These are phyloP conservation scores for Neofusicoccum ribis DNA, from an alignment of 2,329 filamentous ascomycete genomes.

Conservation along the genomic window DNA sequence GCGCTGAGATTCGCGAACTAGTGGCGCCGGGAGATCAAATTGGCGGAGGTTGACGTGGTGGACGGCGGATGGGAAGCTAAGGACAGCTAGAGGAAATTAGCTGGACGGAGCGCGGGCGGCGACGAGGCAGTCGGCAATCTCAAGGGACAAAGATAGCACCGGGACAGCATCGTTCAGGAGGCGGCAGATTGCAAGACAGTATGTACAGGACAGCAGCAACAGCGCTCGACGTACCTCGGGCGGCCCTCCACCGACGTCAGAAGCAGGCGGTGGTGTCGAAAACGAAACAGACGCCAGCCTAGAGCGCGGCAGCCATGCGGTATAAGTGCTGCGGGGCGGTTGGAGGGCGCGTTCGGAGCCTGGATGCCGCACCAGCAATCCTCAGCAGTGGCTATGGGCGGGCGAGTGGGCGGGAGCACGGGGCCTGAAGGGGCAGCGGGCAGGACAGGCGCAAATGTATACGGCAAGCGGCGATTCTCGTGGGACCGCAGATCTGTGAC, in stretches of 20 bases:
- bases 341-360: background rate
- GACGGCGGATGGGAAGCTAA: conserved; percentile 22
- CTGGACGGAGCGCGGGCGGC: conserved; percentile 15
- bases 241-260: conserved; percentile 13
- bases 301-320: conserved; percentile 8
- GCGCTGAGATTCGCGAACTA: conserved; percentile 11
- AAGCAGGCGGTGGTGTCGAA: background rate
- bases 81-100: conserved; percentile 21
- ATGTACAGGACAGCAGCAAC: conserved; percentile 20
- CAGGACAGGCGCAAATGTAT: conserved; percentile 23
- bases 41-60: conserved; percentile 28
- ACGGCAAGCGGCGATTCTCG: conserved; percentile 27
- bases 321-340: background rate
- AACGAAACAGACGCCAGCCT: background rate
- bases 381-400: background rate
- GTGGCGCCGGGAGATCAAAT: conserved; percentile 3
- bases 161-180: conserved; percentile 21
- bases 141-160: conserved; percentile 23
- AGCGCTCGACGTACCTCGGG: conserved; percentile 4
- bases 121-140: conserved; percentile 23
- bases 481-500: conserved; percentile 25
- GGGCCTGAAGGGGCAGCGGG: conserved; percentile 15
- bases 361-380: background rate
- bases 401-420: conserved; percentile 11
- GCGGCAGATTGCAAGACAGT: conserved; percentile 21